Evolutionary conservation across 1,139 yeast genomes (phyloP).

Genomic region (Pichia sp.): DNA sequence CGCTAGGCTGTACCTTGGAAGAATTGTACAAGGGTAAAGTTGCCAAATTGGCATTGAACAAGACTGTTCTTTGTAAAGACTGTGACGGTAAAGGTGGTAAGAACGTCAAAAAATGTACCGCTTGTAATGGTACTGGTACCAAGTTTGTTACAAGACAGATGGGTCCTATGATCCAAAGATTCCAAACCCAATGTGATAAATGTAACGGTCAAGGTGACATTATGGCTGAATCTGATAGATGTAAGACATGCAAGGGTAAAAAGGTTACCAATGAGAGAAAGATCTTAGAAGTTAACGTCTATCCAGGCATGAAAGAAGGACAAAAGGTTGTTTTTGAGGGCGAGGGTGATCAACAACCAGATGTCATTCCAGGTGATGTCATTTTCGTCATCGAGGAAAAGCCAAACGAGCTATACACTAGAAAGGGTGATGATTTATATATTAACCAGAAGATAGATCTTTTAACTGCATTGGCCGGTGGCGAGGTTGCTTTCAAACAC

Average conservation of each 20-base stretch:
- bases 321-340: slow-evolving; percentile 88
- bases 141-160: slow-evolving; percentile 93
- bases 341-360: slow-evolving; percentile 98
- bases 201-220: slow-evolving; percentile 94
- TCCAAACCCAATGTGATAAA: slow-evolving; percentile 89
- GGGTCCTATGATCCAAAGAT: slow-evolving; percentile 99
- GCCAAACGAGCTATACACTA: slow-evolving; percentile 72
- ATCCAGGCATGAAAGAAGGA: slow-evolving; percentile 96
- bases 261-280: slow-evolving; percentile 86
- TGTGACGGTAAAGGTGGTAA: slow-evolving; percentile 98
- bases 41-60: slow-evolving; percentile 88
- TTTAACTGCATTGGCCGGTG: slow-evolving; percentile 95
- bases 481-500: slow-evolving; percentile 81
- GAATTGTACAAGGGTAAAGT: slow-evolving; percentile 94
- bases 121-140: slow-evolving; percentile 89
- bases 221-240: slow-evolving; percentile 81
- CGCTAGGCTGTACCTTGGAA: slow-evolving; percentile 80
- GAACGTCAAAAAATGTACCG: slow-evolving; percentile 79
- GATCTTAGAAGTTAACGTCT: slow-evolving; percentile 89
- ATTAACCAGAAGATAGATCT: slow-evolving; percentile 86
- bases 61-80: slow-evolving; percentile 78
- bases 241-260: slow-evolving; percentile 85
- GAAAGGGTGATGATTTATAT: slow-evolving; percentile 86
- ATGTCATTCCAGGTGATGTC: slow-evolving; percentile 94
- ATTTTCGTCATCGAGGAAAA: slow-evolving; percentile 86